phyloP scores from a whole-genome alignment of 208 protist species.

The Naegleria lovaniensis region DNA sequence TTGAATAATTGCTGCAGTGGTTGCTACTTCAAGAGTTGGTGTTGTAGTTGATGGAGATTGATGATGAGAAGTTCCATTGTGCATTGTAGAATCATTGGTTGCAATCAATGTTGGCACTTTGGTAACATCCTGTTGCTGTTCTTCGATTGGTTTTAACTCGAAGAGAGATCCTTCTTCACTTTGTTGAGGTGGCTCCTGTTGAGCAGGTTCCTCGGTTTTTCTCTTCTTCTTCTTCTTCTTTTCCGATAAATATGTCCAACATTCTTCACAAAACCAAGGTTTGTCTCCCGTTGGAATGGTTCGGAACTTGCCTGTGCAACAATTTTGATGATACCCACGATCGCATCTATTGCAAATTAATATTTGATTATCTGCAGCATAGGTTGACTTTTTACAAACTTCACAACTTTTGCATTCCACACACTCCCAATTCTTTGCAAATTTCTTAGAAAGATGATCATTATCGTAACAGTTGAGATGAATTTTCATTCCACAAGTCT shows the following conservation, averaged over 20 bases:
- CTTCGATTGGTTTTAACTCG: background rate
- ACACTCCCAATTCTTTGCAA: background rate
- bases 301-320: background rate
- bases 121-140: background rate
- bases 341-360: background rate
- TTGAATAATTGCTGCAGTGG: background rate
- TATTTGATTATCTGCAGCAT: background rate
- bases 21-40: background rate
- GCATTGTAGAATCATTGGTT: background rate
- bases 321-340: background rate
- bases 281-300: background rate
- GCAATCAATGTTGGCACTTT: background rate
- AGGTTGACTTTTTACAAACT: background rate
- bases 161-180: background rate
- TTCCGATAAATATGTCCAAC: background rate
- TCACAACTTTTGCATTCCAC: background rate
- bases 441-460: background rate
- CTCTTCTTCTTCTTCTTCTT: background rate
- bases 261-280: background rate
- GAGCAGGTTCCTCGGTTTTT: background rate
- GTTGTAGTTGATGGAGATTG: background rate
- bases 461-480: background rate
- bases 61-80: background rate
- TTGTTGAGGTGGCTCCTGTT: background rate
- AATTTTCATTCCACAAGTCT: background rate